phyloP scores from a whole-genome alignment of 257 asterid genomes.

The Jasminum sambac region DNA sequence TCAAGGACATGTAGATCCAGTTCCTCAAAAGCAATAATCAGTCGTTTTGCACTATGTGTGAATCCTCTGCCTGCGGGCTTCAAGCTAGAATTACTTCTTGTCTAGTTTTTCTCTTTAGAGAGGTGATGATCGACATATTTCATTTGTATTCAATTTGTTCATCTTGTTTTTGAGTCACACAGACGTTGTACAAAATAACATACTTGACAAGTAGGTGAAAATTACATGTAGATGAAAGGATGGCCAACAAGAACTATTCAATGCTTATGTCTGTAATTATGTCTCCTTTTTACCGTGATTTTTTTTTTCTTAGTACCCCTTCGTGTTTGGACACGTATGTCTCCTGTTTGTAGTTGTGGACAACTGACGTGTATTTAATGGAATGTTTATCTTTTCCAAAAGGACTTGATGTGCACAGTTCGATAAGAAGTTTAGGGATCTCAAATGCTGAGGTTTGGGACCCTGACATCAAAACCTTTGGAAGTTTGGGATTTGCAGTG shows the following conservation, averaged over 20 bases:
- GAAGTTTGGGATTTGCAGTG: too few relatives aligned
- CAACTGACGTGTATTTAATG: too few relatives aligned
- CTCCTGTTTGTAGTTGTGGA: too few relatives aligned
- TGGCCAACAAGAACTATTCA: neutral
- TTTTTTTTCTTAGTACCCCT: too few relatives aligned
- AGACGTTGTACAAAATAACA: neutral
- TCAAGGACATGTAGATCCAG: neutral
- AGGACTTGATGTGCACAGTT: too few relatives aligned
- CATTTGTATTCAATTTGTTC: conserved; percentile 9
- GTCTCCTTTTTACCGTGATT: too few relatives aligned
- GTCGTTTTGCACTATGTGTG: neutral
- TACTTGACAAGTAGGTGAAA: neutral
- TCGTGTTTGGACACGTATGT: too few relatives aligned
- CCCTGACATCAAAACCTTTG: too few relatives aligned
- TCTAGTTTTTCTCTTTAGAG: neutral
- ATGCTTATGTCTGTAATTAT: neutral
- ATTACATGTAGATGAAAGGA: neutral
- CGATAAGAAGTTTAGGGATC: too few relatives aligned
- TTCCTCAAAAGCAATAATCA: neutral
- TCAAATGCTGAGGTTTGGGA: too few relatives aligned
- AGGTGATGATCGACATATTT: conserved; percentile 13
- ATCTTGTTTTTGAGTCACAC: neutral
- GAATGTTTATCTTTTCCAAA: too few relatives aligned
- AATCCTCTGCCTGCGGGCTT: neutral
- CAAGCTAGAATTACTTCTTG: neutral